Evolutionary conservation across 1,284 basidiomycete species (phyloP), one percentile per base, ranked within the genome.

Genomic region (Heterobasidion parviporum): DNA sequence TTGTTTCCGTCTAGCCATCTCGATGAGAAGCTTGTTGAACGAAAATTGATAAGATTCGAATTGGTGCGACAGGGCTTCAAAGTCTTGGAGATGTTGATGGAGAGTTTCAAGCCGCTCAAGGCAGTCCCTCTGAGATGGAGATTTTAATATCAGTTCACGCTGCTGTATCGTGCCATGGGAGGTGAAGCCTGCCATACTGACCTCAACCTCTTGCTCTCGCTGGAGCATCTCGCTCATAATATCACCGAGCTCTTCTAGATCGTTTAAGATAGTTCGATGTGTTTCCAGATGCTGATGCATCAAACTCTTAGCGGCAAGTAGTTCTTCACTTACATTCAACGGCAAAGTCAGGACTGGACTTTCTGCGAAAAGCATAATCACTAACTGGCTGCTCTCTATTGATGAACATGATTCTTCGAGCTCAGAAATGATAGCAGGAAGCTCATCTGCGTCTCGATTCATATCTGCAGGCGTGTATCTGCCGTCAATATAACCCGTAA

Each of bases 221-320:
- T 77, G 74, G 6, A 91, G 68, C 85, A 91, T 89, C 53, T 86
- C 83, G 0, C 74, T 72, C 83, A 92, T 89, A 53, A 89, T 87
- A 18, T 85, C 81, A 1, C 83, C 87, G 4, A 92, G 74, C 61
- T 86, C 82, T 49, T 90, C 87, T 14, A 92, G 73, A 61, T 85
- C 79, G 51, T 80, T 74, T n/a, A 90, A 67, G 6, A 74, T 77
- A 26, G 62, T 67, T 20, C 69, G 65, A 26, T 85, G 76, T 44
- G 74, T 71, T 8, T 76, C 72, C 6, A 87, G 63, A 59, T 79
- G 75, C 52, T 73, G 71, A 56, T 77, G 71, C 18, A 73, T 68
- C 10, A 65, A 63, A 14, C 68, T 68, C 61, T 80, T 81, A 2
- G 74, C 72, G 5, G 72, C 63, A 4, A 69, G 58, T 32, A 89